Evolutionary conservation across 768 basidiomycete species (phyloP), one percentile per base, ranked within the genome.

Genomic region (Trametes maxima): DNA sequence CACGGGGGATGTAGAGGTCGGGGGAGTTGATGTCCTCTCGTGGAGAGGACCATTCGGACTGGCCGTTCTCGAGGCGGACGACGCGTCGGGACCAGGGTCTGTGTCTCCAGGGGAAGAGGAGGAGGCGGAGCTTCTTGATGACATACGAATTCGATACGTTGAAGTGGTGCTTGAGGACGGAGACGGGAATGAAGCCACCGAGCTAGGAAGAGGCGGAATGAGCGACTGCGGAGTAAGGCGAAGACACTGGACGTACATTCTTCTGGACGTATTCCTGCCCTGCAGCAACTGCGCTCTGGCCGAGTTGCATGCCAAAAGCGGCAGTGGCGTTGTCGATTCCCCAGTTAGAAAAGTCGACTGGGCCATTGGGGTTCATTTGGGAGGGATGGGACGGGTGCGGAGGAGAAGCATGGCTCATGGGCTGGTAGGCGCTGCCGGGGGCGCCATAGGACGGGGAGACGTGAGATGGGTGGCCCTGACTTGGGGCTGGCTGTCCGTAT

Each of bases 81-180:
- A 87, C 71, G 61, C 85, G 84, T 8, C 96, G 81, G 1, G 87
- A 82, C 90, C 94, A 95, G 0, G 94, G 91, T 59, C 83, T 85
- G 72, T 98, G 95, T 44, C 87, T 74, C 97, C 97, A 98, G 0
- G 97, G 97, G 66, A 97, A 98, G n/a, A 98, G 77, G 14, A 99
- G 79, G 11, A 98, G 78, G 14, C 84, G 83, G 7, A 99, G 77
- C 72, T 98, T 99, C 67, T 82, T 82, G 44, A 98, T 87, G 57
- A 98, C 97, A 72, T 99, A 99, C 0, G 87, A 89, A 71, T 98
- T 98, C 14, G 92, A 94, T 11, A 99, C 97, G 73, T 97, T 94
- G 77, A 98, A 98, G 68, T 92, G 88, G 70, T 94, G 88, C 72
- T 96, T 95, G 54, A 97, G 79, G 45, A 87, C 79, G 12, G 85